These are phyloP conservation scores for Durusdinium trenchii DNA, from an alignment of 73 alveolate genomes.

Conservation along the genomic window DNA sequence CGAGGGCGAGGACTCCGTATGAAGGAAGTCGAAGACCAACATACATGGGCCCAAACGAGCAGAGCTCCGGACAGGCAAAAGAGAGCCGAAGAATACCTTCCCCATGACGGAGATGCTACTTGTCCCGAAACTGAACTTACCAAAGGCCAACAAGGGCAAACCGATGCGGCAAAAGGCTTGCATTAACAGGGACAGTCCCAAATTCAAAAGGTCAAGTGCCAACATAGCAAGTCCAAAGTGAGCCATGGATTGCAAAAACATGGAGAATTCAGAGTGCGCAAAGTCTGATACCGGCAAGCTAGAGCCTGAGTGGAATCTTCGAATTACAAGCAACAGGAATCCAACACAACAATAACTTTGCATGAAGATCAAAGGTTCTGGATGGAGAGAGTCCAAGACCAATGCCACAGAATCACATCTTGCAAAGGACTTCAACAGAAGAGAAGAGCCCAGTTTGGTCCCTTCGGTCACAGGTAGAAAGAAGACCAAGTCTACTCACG, in stretches of 20 bases:
- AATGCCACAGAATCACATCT: background rate
- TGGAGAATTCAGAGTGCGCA: background rate
- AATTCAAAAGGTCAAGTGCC: background rate
- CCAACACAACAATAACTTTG: background rate
- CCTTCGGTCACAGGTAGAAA: background rate
- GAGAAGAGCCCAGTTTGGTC: background rate
- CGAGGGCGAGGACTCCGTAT: background rate
- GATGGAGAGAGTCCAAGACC: background rate
- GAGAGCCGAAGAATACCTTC: background rate
- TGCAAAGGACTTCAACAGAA: background rate
- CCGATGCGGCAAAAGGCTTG: background rate
- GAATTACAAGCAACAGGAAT: background rate
- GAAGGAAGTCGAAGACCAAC: background rate
- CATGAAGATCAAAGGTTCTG: background rate
- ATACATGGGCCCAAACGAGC: background rate
- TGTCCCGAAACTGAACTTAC: slow-evolving; percentile 54
- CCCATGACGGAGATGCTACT: slow-evolving; percentile 47
- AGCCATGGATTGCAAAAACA: background rate
- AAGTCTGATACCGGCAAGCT: background rate
- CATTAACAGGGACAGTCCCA: background rate
- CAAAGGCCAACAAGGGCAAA: background rate
- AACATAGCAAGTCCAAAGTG: background rate
- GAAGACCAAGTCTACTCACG: slow-evolving; percentile 32
- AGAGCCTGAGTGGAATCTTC: background rate
- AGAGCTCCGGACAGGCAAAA: background rate